These are phyloP conservation scores for Peterozyma toletana DNA, from an alignment of 805 yeast species.

Conservation along the genomic window DNA sequence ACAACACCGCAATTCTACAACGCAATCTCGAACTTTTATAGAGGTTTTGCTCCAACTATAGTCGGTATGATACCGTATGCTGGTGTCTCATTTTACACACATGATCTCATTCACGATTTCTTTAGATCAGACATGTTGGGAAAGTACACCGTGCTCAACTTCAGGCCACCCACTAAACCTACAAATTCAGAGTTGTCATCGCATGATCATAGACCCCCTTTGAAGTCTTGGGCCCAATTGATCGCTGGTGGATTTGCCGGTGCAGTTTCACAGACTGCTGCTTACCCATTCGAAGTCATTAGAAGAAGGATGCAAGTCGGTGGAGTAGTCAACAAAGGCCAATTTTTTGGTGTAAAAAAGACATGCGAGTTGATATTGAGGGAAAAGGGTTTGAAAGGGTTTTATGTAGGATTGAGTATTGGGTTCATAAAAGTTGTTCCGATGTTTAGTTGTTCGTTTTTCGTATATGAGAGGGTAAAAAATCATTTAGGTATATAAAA, in stretches of 20 bases:
- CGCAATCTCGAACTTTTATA: constrained; percentile 65
- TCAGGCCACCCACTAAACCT: constrained; percentile 5
- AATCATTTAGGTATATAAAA: constrained; percentile 52
- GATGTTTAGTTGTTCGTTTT: constrained; percentile 95
- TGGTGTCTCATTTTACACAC: constrained; percentile 93
- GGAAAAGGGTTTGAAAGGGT: constrained; percentile 81
- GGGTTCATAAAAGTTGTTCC: constrained; percentile 95
- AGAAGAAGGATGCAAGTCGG: constrained; percentile 96
- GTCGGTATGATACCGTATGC: constrained; percentile 97
- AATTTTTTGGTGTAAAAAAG: constrained; percentile 41
- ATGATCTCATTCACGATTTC: constrained; percentile 83
- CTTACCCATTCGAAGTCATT: constrained; percentile 93
- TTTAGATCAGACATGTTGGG: constrained; percentile 57
- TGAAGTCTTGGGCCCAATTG: constrained; percentile 87
- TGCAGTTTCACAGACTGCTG: constrained; percentile 89
- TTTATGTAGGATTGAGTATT: constrained; percentile 88
- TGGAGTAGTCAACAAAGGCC: constrained; percentile 53
- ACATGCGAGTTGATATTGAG: constrained; percentile 55
- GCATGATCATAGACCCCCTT: constrained; percentile 49
- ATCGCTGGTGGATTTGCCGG: constrained; percentile 96
- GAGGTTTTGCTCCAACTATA: constrained; percentile 92
- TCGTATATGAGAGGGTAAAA: constrained; percentile 86
- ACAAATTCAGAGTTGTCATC: constrained; percentile 24
- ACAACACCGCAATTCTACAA: constrained; percentile 28
- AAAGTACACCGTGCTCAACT: constrained; percentile 35